Evolutionary conservation across 2,329 filamentous ascomycete genomes (phyloP), one percentile per base, ranked within the genome.

Genomic region (Ophiosphaerella korrae): DNA sequence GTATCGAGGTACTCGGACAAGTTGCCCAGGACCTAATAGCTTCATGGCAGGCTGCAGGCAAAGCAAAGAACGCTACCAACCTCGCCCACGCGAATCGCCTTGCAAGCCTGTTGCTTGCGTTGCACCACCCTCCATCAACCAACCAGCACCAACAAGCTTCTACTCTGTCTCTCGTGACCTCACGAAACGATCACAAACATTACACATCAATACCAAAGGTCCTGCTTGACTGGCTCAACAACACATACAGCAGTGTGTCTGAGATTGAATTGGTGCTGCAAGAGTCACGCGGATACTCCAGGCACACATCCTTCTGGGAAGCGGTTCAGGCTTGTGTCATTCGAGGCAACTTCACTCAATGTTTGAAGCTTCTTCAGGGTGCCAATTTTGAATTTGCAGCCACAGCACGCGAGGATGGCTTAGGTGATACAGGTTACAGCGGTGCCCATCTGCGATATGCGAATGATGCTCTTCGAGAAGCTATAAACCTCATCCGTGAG

Each of bases 251-350:
- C 55, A 82, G 88, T 23, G 81, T 82, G 2, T 81, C 84, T 44
- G 88, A 92, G 63, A 77, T 89, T 21, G 78, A 84, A 33, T 79
- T 85, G 3, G 81, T 97, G 21, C 77, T 83, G 55, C 79, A 80
- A 24, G 76, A 86, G 60, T 80, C 81, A 39, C 89, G 89, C 1
- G 89, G 89, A 52, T 90, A 92, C 18, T 88, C 90, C 2, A 85
- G 85, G 37, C 89, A 94, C 64, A 78, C 81, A 23, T 79, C 88
- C 32, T 97, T 91, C 74, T 97, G 93, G 93, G 89, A 92, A 67
- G 86, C 86, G 1, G 78, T 96, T n/a, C 89, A 64, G 16, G 55
- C 84, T 48, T 80, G 86, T 12, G 79, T 92, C 18, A 78, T 96
- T 23, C 88, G 92, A 40, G 93, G 92, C 36, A 87, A 88, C 50